These are phyloP conservation scores for Tripterygium wilfordii DNA, from an alignment of 177 flowering plant species.

Conservation along the genomic window DNA sequence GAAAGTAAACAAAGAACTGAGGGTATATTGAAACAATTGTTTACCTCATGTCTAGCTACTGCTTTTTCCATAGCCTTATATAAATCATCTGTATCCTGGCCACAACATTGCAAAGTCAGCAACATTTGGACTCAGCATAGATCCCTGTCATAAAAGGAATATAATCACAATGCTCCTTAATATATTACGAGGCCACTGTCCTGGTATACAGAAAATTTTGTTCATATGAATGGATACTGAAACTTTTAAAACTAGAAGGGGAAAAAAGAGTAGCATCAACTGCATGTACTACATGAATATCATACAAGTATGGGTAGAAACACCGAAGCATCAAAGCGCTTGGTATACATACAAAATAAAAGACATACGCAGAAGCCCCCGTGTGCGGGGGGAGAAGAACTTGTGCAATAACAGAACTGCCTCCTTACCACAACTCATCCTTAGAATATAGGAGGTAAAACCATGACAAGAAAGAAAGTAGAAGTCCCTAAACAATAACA, in stretches of 20 bases:
- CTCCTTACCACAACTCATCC: too few species aligned
- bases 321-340: too few species aligned
- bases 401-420: too few species aligned
- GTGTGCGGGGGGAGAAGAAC: too few species aligned
- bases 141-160: slow-evolving; percentile 27
- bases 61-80: slow-evolving; percentile 74
- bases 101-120: slow-evolving; percentile 85
- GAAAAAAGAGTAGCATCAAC: too few species aligned
- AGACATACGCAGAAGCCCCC: too few species aligned
- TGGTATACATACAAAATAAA: too few species aligned
- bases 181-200: slow-evolving; percentile 18
- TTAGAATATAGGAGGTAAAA: too few species aligned
- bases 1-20: neutral
- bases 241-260: neutral
- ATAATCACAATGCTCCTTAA: slow-evolving; percentile 52
- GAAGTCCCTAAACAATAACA: too few species aligned
- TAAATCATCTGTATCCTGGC: slow-evolving; percentile 83
- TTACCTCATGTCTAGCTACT: slow-evolving; percentile 75
- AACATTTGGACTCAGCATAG: slow-evolving; percentile 60
- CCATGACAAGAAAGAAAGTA: too few species aligned
- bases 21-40: slow-evolving; percentile 3
- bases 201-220: slow-evolving; percentile 5
- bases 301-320: too few species aligned
- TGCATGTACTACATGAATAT: too few species aligned
- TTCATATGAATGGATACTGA: neutral